Base-by-base conservation (phyloP, 768 basidiomycete genomes). In the Suillus hirtellus region DNA sequence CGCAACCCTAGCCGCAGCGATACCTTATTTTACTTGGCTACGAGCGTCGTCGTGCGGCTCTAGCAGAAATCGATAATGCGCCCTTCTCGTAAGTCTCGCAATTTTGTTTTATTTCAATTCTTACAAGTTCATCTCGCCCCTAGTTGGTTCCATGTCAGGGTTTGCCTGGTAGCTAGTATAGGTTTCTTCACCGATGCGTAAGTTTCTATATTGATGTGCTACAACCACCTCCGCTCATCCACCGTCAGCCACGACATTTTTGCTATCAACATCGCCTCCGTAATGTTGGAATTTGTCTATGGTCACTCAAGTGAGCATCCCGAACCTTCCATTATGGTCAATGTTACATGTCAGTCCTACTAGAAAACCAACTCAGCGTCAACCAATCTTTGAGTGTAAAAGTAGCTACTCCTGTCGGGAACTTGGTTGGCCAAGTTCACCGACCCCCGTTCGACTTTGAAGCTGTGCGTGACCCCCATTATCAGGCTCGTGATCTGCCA, bases 161-260 rank as follows among this genome's bases (percentile, higher is more conserved):
- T 88, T 65, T 86, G 85, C 69, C 67, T 86, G 62, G 84, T 84
- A 11, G 79, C 92, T 2, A 92, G 94, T 68, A 89, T 89, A 9
- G 94, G 94, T 34, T 95, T 96, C 83, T 96, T 95, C 81, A 94
- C 94, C 54, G 93, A 92, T 78, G 87, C 88, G 84, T 87, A 67
- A 68, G 84, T 75, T 0, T 7, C 52, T 19, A 21, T 61, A 47
- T 47, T 15, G 4, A 38, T 12, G 42, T 54, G 37, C 47, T 10
- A 14, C 0, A 24, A 47, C 14, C 31, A 63, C 37, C 8, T 37
- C 19, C 4, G 9, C 19, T 52, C 34, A 43, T 37, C 12, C 10
- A 3, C n/a, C 9, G 7, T 11, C 8, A 75, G 74, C 35, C 92
- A 92, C 69, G 93, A 94, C 65, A 89, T 96, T 64, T 97, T 95